Base-by-base conservation (phyloP, 208 protist genomes). In the Leishmania martiniquensis region DNA sequence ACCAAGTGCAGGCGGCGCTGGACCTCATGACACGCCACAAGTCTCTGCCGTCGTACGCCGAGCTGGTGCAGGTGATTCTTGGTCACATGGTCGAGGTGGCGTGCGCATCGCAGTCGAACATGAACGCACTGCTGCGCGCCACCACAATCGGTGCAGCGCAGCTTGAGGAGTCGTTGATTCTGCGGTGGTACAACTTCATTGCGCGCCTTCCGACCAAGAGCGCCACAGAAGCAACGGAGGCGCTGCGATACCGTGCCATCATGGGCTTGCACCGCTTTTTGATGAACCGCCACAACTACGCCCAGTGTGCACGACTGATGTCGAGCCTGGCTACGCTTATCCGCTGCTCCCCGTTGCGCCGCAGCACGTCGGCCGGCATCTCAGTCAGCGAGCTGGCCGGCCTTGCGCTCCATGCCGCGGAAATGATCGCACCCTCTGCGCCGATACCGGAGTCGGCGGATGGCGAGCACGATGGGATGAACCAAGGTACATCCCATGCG, bases 261-360 rank as follows among this genome's bases (percentile, higher is more conserved):
- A 80, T 88, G 55, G 91, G 90, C 6, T 87, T 97, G 39, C 87
- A 94, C 75, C 85, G 86, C 25, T 96, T 86, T 81, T 76, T 97
- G 17, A 89, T 94, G 86, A 82, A 80, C 62, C 93, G 86, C 54
- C 91, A 95, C 81, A 88, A 85, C 51, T 96, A 94, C 78, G 91
- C 85, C 7, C 90, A 95, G 76, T 93, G 90, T 49, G 91, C 84
- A 22, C 85, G 87, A 9, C 86, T 96, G 66, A 90, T 96, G 87
- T 89, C 87, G 15, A 85, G 88, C 49, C 78, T 97, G 47, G 90
- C 90, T 10, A 89, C 89, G 13, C 70, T 87, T 34, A 84, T 95
- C n/a, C 89, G 92, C 44, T 93, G 90, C 76, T 91, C 91, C 34
- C 84, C 87, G n/a, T 80, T 85, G 82, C 85, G 86, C 47, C 81